Percentiles rank a stretch among this genome's conserved stretches.
Evolutionary conservation across 192 early-diverging fungal species (phyloP).

Genomic region (Kappamyces sp.): DNA sequence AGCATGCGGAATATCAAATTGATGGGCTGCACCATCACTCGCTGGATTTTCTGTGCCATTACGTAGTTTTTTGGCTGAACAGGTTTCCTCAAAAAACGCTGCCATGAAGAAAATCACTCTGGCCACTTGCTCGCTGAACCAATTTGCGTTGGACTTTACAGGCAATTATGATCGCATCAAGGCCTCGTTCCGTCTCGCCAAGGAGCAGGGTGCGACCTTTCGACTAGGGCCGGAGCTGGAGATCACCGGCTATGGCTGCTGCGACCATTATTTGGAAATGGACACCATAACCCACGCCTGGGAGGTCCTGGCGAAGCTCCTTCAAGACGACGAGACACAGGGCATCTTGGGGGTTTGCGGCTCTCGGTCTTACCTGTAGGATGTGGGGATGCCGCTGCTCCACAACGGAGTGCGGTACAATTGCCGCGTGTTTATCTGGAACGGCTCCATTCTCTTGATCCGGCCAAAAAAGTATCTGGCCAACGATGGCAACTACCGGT

Average conservation of each 20-base stretch:
- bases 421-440: slow-evolving; percentile 82
- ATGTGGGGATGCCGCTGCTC: slow-evolving; percentile 40
- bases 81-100: slow-evolving; percentile 9
- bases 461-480: slow-evolving; percentile 95
- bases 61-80: background rate
- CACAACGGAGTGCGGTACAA: slow-evolving; percentile 93
- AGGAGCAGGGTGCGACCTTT: slow-evolving; percentile 68
- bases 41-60: background rate
- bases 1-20: slow-evolving; percentile 96
- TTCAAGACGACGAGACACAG: slow-evolving; percentile 55
- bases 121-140: slow-evolving; percentile 31
- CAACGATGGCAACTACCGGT: slow-evolving; percentile 90
- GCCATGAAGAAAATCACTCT: slow-evolving; percentile 16
- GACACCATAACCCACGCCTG: slow-evolving; percentile 95
- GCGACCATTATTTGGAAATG: slow-evolving; percentile 94
- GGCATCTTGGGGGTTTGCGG: slow-evolving; percentile 89
- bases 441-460: slow-evolving; percentile 83
- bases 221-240: slow-evolving; percentile 80
- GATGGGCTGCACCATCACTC: slow-evolving; percentile 80
- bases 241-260: slow-evolving; percentile 88
- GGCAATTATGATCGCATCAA: slow-evolving; percentile 87
- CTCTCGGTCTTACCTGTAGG: slow-evolving; percentile 60
- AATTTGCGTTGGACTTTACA: slow-evolving; percentile 94
- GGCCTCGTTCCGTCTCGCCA: slow-evolving; percentile 77
- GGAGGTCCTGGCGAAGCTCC: slow-evolving; percentile 76